Conservation (phyloP, 23 red algal genomes). For the Gracilariopsis chorda region DNA sequence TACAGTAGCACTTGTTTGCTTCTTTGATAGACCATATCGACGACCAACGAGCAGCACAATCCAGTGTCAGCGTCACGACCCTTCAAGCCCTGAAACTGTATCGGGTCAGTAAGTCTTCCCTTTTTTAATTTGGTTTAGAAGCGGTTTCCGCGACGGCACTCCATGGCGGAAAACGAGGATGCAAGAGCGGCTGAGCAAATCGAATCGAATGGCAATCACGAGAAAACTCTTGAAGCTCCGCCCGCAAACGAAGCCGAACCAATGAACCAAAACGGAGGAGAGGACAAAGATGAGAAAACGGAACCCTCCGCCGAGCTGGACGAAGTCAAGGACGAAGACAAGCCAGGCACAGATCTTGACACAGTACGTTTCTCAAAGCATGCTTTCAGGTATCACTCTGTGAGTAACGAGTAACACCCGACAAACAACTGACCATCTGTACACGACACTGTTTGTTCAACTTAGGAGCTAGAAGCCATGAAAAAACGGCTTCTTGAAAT, state of each 20-base stretch:
- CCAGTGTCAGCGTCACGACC: no score
- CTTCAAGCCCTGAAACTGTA: no score
- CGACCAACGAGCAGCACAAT: no score
- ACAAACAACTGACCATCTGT: neutral
- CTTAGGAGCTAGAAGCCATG: constrained; percentile 77
- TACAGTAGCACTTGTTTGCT: no score
- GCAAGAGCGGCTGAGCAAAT: no score
- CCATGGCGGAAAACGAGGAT: no score
- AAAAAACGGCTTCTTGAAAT: constrained; percentile 80
- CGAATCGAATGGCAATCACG: no score
- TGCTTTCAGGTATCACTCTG: neutral
- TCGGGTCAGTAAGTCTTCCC: no score
- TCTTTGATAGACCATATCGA: no score
- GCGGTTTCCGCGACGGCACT: no score
- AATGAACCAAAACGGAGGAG: neutral
- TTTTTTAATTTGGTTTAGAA: no score
- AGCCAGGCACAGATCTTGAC: constrained; percentile 2
- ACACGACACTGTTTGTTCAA: neutral
- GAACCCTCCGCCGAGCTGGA: neutral
- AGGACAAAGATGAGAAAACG: neutral
- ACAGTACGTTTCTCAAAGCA: neutral
- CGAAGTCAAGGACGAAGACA: neutral
- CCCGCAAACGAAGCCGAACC: neutral
- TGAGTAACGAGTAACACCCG: neutral
- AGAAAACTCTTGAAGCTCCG: neutral